Percentiles rank a stretch among this genome's conserved stretches.
These are phyloP conservation scores for Salix exigua DNA, from an alignment of 345 rosid genomes.

Conservation along the genomic window DNA sequence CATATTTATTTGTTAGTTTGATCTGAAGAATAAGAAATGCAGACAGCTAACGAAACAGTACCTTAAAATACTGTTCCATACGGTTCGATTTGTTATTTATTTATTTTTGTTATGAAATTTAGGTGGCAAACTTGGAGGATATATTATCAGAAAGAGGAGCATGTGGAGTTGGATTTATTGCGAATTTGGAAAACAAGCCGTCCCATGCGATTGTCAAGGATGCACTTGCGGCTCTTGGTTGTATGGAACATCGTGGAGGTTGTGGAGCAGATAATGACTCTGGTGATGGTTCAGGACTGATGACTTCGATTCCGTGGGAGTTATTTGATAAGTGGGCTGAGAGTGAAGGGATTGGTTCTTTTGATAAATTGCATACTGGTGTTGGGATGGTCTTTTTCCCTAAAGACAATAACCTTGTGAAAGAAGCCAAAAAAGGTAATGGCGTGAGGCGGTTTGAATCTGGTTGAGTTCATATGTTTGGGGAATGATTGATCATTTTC, in stretches of 20 bases:
- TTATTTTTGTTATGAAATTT: constrained; percentile 8
- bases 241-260: constrained; percentile 99
- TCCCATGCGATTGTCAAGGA: constrained; percentile 72
- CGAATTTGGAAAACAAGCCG: constrained; percentile 85
- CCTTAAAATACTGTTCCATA: background rate
- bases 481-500: constrained; percentile 1
- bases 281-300: constrained; percentile 95
- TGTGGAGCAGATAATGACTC: constrained; percentile 99
- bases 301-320: constrained; percentile 98
- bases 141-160: constrained; percentile 94
- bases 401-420: constrained; percentile 48
- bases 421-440: constrained; percentile 82
- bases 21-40: background rate
- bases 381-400: constrained; percentile 97
- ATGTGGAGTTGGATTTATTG: constrained; percentile 98
- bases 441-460: constrained; percentile 2
- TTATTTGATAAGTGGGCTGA: constrained; percentile 73
- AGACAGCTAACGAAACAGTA: background rate
- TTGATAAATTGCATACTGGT: constrained; percentile 83
- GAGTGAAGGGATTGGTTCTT: constrained; percentile 63
- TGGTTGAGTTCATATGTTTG: background rate
- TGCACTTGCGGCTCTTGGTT: constrained; percentile 89
- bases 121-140: constrained; percentile 87
- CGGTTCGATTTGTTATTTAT: background rate
- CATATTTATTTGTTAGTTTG: background rate